Base-by-base conservation (phyloP, 2,329 filamentous ascomycete species). In the Beauveria medogensis region DNA sequence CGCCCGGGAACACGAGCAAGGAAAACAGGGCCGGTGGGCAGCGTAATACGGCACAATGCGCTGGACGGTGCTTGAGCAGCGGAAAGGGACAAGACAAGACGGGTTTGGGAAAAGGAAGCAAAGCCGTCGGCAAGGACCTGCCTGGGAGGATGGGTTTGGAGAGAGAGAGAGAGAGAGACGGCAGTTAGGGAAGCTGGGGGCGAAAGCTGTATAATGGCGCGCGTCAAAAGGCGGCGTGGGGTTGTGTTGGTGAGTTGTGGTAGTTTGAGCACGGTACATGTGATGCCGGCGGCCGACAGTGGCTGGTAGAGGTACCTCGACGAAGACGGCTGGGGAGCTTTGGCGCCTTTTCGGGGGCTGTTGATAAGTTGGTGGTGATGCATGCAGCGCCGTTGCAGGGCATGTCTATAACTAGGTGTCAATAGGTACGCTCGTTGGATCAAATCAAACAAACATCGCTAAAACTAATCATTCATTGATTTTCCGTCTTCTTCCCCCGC, bases 151-250 rank as follows among this genome's bases (percentile, higher is more conserved):
- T 44, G 55, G 44, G 46, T 40, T 59, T 53, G 40, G 48, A 46
- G 56, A 24, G 24, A 24, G 24, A 24, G 24, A 24, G 22, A 59
- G 28, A 41, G 24, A 44, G 18, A 53, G 40, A 53, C 43, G 56
- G 20, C 40, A 52, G 48, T 41, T 40, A 30, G 48, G 48, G 40
- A 44, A 53, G 56, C 56, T 59, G 56, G 56, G 56, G 56, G 56
- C 56, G 56, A 59, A 53, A 59, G 56, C 47, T 59, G 56, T 59
- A 59, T 59, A 59, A 59, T 59, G 56, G 56, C 56, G 56, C 56
- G 56, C 56, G 56, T 59, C 56, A 53, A 59, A 59, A 59, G 56
- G 56, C 56, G 56, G 56, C 48, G 56, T 59, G 48, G 56, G 56
- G 56, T 59, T 59, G 48, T 59, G 55, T 58, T 50, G 55, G 55